Evolutionary conservation across 441 rosid species (phyloP).

Genomic region (Pelargonium cotyledonis): DNA sequence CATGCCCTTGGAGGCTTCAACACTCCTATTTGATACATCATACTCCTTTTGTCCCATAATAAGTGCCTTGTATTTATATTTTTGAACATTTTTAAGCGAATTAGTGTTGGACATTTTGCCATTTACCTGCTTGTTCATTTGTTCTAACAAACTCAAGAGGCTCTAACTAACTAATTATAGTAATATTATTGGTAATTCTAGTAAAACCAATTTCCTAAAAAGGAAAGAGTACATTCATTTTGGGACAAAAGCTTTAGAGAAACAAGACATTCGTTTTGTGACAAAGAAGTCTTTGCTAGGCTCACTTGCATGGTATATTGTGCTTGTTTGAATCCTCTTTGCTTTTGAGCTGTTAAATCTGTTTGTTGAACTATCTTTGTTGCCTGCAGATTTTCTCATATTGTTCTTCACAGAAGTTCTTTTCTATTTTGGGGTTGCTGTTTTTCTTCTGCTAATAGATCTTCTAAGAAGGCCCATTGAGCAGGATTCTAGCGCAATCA

Average conservation of each 20-base stretch:
- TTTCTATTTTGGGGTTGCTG: slow-evolving; percentile 82
- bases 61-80: too few relatives aligned
- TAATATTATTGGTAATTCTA: too few relatives aligned
- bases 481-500: slow-evolving; percentile 21
- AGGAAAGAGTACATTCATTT: too few relatives aligned
- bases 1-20: not conserved
- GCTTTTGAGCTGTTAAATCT: slow-evolving; percentile 7
- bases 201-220: too few relatives aligned
- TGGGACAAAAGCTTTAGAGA: too few relatives aligned
- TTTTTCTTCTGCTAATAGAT: slow-evolving; percentile 67
- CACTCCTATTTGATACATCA: not conserved
- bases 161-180: too few relatives aligned
- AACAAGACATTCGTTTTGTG: too few relatives aligned
- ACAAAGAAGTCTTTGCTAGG: not conserved
- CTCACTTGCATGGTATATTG: not conserved
- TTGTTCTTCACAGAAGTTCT: slow-evolving; percentile 95
- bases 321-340: slow-evolving; percentile 3
- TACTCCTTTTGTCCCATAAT: not conserved
- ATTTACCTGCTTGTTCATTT: too few relatives aligned
- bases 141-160: too few relatives aligned
- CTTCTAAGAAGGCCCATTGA: slow-evolving; percentile 43
- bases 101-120: too few relatives aligned
- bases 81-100: too few relatives aligned
- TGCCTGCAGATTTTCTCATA: slow-evolving; percentile 82
- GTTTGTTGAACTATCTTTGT: slow-evolving; percentile 12